A percentile compares a stretch with the other conserved stretches of the same genome.
Conservation (phyloP, 495 filamentous ascomycete genomes). For the Copromyces sp. region DNA sequence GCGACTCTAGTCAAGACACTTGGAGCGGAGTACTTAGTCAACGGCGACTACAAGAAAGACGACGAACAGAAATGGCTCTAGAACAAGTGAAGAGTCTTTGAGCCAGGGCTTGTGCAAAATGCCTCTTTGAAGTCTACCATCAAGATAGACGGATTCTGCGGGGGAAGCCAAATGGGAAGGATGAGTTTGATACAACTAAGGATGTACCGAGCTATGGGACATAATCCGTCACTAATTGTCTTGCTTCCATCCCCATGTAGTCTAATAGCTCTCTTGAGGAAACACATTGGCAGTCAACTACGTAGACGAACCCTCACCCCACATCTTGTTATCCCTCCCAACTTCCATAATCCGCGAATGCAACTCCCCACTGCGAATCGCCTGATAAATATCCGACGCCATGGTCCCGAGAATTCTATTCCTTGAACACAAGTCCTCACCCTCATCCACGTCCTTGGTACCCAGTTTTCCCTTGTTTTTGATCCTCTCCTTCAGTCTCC, state of each 20-base stretch:
- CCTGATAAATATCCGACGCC: constrained; percentile 22
- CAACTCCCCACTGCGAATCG: constrained; percentile 10
- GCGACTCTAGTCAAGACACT: no score
- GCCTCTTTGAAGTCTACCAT: not conserved
- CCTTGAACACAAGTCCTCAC: not conserved
- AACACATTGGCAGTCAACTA: not conserved
- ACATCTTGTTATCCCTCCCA: constrained; percentile 3
- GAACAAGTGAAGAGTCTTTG: not conserved
- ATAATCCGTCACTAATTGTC: not conserved
- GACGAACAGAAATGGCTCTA: not conserved
- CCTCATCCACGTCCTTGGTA: not conserved
- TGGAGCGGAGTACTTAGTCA: no score
- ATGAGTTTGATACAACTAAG: not conserved
- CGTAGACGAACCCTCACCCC: not conserved
- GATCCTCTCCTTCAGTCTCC: not conserved
- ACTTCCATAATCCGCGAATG: constrained; percentile 17
- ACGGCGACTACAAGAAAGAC: no score
- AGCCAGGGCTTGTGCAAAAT: not conserved
- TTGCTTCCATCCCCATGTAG: not conserved
- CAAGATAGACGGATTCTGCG: no score
- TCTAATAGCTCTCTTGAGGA: not conserved
- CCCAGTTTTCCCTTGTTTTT: not conserved
- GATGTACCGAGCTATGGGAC: not conserved
- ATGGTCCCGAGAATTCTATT: constrained; percentile 14
- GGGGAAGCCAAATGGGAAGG: no score